Conservation (phyloP, 2,329 filamentous ascomycete genomes). For the Colletotrichum magnum region DNA sequence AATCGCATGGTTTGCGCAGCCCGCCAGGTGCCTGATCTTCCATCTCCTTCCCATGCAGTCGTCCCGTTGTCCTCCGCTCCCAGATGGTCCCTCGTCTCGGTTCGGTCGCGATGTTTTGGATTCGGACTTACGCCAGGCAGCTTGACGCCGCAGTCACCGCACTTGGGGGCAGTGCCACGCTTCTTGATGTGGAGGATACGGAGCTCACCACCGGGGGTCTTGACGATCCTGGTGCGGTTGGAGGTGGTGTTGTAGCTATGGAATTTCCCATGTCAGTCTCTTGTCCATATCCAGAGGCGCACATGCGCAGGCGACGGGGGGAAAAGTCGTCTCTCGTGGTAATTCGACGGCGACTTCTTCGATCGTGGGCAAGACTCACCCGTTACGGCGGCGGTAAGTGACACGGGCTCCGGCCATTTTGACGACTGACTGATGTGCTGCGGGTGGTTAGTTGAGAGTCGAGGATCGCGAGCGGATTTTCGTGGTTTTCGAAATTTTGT, state of each 20-base stretch:
- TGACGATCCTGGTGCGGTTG: slow-evolving; percentile 96
- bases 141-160: slow-evolving; percentile 98
- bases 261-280: slow-evolving; percentile 42
- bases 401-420: slow-evolving; percentile 73
- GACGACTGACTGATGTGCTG: slow-evolving; percentile 56
- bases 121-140: slow-evolving; percentile 90
- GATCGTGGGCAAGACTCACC: slow-evolving; percentile 68
- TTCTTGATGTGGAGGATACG: slow-evolving; percentile 99
- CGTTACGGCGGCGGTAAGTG: slow-evolving; percentile 83
- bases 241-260: slow-evolving; percentile 96
- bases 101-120: slow-evolving; percentile 23
- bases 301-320: neutral
- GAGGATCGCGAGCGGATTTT: neutral
- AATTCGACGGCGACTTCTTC: slow-evolving; percentile 8
- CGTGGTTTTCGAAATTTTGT: slow-evolving; percentile 22
- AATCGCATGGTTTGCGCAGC: neutral
- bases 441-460: slow-evolving; percentile 49
- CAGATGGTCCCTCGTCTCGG: slow-evolving; percentile 22
- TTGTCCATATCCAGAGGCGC: slow-evolving; percentile 16
- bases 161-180: slow-evolving; percentile 98
- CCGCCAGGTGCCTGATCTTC: neutral
- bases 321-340: slow-evolving; percentile 16
- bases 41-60: neutral
- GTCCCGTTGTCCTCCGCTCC: slow-evolving; percentile 14
- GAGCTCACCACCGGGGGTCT: slow-evolving; percentile 96